Base-by-base conservation (phyloP, 1,139 yeast genomes). In the Debaryomycetaceae sp. region DNA sequence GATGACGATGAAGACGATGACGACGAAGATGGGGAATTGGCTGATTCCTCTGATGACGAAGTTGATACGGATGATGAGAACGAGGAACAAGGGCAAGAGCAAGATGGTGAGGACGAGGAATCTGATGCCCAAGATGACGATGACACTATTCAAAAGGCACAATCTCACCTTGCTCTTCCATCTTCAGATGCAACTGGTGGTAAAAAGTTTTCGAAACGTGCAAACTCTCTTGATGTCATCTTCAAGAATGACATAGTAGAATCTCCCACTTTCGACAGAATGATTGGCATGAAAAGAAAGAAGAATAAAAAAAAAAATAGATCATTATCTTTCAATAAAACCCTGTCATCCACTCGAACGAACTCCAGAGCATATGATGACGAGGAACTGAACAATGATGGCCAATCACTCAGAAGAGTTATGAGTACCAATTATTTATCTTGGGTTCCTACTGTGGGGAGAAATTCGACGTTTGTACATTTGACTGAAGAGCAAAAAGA, bases 381-480 rank as follows among this genome's bases (percentile, higher is more conserved):
- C 24, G 52, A 52, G 4, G 62, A 59, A 38, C 56, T 52, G 23
- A 59, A 54, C 11, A 55, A 55, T 31, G 52, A 50, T 35, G 50
- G 53, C 11, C 35, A 42, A 39, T 47, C 57, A 5, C 51, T 62
- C 33, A 43, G 60, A 6, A 50, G 60, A 40, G 55, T 54, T 35
- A 78, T 76, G 78, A 78, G 83, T 45, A 68, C 83, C 0, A 76
- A 73, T 51, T 93, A 91, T 57, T 70, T 93, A 36, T 89, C 97
- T 0, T 91, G 96, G 91, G 79, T 78, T 24, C 98, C 99, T 0
- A 89, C 90, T 0, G 78, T 95, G 40, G 99, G 97, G n/a, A 79
- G 98, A 61, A 95, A 95, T 63, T 93, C 99, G 1, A 87, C 91
- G 0, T 93, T 93, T 69, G 87, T 88, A 3, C 85, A 85, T 29